Base-by-base conservation (phyloP, 164 flowering plant species). In the Vitis rupestris region DNA sequence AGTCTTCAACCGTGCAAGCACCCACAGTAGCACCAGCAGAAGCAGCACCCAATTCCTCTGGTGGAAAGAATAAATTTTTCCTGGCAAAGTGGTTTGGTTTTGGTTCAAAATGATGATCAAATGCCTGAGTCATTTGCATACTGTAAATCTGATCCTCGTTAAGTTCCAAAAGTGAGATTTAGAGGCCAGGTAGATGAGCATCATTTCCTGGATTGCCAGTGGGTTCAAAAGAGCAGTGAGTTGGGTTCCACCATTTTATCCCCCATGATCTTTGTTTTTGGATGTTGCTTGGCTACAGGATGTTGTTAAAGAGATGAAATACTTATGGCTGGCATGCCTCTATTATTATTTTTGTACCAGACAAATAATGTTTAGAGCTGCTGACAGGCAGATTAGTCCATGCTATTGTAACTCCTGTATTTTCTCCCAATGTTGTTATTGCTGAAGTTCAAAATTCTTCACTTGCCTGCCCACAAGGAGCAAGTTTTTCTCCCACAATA, bases 61-160 rank as follows among this genome's bases (percentile, higher is more conserved):
- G 86, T 19, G 81, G 72, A 63, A 87, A 88, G 71, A 87, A 84
- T 59, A 79, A 68, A 75, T 82, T 78, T 72, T 87, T 75, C 75
- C 62, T 86, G 51, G 84, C 89, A 14, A 85, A 79, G 61, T 85
- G 82, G 84, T 86, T 88, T 70, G 90, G 88, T 50, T 86, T 85
- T 56, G 83, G 88, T 50, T 74, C 84, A 55, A 85, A 79, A 63
- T 79, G 75, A 72, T 76, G 48, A 27, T 12, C 1, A 13, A n/a
- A 55, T 56, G 10, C 15, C 12, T 50, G 17, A 37, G 16, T 37
- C 64, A 30, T 29, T 49, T 62, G 13, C 53, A 12, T 13, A 19
- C 16, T 44, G 37, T 59, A 72, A 52, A 65, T 60, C 37, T 6
- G 48, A 16, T 49, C 10, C 47, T 13, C 10, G 12, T 11, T 17